Evolutionary conservation across 108 stramenopile genomes (phyloP).

Genomic region (Heterococcus sp.): DNA sequence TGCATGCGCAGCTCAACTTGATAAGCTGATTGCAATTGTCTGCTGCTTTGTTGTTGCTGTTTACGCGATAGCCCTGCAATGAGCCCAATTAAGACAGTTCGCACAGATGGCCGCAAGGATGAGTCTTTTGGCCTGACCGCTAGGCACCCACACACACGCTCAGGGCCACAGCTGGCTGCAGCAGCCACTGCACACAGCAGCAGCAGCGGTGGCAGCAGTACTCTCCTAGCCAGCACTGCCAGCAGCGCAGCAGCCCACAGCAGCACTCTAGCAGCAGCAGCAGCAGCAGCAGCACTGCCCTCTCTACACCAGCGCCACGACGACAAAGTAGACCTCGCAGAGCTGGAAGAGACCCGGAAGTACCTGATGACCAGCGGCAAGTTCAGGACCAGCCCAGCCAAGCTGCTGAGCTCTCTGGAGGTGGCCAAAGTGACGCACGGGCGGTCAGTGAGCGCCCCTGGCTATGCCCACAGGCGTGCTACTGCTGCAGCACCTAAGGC

Average conservation of each 20-base stretch:
- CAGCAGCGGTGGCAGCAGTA: no score
- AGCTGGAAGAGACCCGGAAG: slow-evolving; percentile 10
- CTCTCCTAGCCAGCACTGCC: neutral
- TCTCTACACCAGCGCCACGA: neutral
- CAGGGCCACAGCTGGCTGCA: no score
- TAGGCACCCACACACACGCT: no score
- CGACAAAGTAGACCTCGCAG: neutral
- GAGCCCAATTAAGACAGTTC: no score
- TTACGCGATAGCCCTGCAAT: no score
- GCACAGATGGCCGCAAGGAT: no score
- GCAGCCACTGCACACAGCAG: neutral
- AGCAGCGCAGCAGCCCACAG: neutral
- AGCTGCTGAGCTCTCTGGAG: slow-evolving; percentile 25
- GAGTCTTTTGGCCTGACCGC: no score
- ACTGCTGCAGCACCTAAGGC: slow-evolving; percentile 24
- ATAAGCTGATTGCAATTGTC: no score
- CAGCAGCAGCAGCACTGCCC: neutral
- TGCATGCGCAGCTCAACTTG: no score
- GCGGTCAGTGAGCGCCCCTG: slow-evolving; percentile 25
- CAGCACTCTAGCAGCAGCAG: neutral
- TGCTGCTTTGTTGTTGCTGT: no score
- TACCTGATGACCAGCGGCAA: slow-evolving; percentile 38
- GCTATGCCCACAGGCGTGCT: neutral
- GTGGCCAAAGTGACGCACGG: slow-evolving; percentile 11
- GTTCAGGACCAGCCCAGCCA: slow-evolving; percentile 22